Percentiles rank a stretch among this genome's conserved stretches.
Conservation (phyloP, 1,284 basidiomycete species). For the Apiotrichum siamense region DNA sequence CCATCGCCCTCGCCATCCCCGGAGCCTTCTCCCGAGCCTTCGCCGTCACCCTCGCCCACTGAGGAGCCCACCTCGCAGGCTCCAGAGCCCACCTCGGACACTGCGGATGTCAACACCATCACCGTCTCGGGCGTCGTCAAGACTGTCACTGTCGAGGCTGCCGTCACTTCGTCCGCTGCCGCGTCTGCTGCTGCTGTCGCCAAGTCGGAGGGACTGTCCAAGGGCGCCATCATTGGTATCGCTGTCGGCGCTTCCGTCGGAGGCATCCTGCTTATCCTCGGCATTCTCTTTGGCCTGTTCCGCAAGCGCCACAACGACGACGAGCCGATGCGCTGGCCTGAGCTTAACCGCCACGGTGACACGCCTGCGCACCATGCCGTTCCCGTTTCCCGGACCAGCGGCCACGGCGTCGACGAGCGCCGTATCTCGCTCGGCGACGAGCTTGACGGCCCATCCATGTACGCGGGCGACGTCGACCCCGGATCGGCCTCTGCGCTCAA, state of each 20-base stretch:
- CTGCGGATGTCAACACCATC: neutral
- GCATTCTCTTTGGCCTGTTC: constrained; percentile 33
- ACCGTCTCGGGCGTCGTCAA: neutral
- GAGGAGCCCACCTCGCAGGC: neutral
- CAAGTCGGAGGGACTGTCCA: constrained; percentile 23
- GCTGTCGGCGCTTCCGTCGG: constrained; percentile 37
- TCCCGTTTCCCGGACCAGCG: constrained; percentile 36
- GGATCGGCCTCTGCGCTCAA: constrained; percentile 19
- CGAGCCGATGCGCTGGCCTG: constrained; percentile 47
- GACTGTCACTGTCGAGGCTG: neutral
- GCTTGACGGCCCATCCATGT: constrained; percentile 20
- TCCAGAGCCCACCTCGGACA: neutral
- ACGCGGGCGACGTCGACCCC: constrained; percentile 6
- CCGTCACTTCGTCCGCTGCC: neutral
- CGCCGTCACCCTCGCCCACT: no score
- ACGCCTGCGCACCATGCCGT: constrained; percentile 42
- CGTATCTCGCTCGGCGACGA: constrained; percentile 46
- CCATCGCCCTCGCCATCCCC: neutral
- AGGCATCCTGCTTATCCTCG: constrained; percentile 32
- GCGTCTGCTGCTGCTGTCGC: neutral
- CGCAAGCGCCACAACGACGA: constrained; percentile 36
- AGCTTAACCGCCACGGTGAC: constrained; percentile 47
- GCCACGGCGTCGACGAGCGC: constrained; percentile 31
- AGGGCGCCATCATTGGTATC: constrained; percentile 44
- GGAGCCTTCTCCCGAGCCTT: neutral